These are phyloP conservation scores for Zalaria obscura DNA, from an alignment of 2,329 filamentous ascomycete genomes.

Conservation along the genomic window DNA sequence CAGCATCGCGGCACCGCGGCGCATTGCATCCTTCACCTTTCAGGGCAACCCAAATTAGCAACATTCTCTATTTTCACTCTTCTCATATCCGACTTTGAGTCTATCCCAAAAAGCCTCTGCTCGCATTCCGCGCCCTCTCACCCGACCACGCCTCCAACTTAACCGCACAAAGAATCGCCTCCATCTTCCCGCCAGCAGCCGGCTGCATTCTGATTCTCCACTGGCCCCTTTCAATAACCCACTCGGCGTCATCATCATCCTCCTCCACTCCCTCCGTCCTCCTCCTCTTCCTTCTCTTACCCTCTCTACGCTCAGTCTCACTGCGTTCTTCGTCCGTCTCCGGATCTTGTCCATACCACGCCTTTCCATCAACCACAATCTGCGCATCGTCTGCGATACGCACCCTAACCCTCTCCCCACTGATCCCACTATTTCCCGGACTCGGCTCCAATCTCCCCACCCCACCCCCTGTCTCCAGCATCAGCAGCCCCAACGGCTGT, in stretches of 20 bases:
- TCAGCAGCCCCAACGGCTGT: conserved; percentile 49
- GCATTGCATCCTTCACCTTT: too few species aligned
- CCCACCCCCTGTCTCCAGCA: conserved; percentile 45
- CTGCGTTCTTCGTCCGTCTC: conserved; percentile 1
- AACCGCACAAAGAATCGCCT: conserved; percentile 15
- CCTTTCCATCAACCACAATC: conserved; percentile 38
- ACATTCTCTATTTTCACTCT: too few species aligned
- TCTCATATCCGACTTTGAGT: too few species aligned
- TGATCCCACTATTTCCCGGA: conserved; percentile 55
- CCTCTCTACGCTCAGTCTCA: background rate
- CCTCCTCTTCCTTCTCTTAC: conserved; percentile 3
- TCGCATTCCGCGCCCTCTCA: conserved; percentile 12
- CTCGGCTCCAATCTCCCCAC: conserved; percentile 44
- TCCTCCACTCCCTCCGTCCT: conserved; percentile 3
- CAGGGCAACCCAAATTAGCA: too few species aligned
- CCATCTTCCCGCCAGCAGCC: conserved; percentile 10
- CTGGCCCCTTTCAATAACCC: conserved; percentile 14
- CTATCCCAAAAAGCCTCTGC: conserved; percentile 9
- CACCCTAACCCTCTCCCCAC: conserved; percentile 55
- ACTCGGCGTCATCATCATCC: conserved; percentile 8
- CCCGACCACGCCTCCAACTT: conserved; percentile 16
- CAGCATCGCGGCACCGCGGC: too few species aligned
- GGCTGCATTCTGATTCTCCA: conserved; percentile 15
- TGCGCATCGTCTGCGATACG: conserved; percentile 45
- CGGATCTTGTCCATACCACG: conserved; percentile 4